Evolutionary conservation across 331 rosid genomes (phyloP).

Genomic region (Malus hybrid): DNA sequence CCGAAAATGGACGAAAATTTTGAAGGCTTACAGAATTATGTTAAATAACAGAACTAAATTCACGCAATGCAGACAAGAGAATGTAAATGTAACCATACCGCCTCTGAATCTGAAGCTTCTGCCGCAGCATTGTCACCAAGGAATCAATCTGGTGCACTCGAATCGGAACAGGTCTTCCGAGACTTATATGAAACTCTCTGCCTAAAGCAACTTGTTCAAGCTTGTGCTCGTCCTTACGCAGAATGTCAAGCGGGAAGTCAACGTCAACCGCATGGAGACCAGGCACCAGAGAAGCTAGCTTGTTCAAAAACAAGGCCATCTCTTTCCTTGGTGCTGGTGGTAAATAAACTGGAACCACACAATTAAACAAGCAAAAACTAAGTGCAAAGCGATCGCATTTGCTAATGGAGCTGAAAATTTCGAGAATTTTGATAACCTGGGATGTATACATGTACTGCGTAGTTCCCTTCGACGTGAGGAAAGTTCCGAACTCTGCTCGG

Average conservation of each 20-base stretch:
- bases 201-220: slow-evolving; percentile 59
- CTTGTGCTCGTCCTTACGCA: slow-evolving; percentile 55
- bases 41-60: not conserved
- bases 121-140: slow-evolving; percentile 66
- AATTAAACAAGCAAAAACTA: not conserved
- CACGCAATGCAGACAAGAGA: not conserved
- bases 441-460: too few species aligned
- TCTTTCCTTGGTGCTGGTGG: slow-evolving; percentile 57
- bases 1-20: not conserved
- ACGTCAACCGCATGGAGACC: slow-evolving; percentile 58
- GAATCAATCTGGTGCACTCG: slow-evolving; percentile 86
- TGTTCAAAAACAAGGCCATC: slow-evolving; percentile 55
- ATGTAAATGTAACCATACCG: slow-evolving; percentile 31
- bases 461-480: too few species aligned
- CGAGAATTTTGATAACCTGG: not conserved
- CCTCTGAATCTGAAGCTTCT: slow-evolving; percentile 67
- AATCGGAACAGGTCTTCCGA: slow-evolving; percentile 85
- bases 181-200: slow-evolving; percentile 77
- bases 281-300: slow-evolving; percentile 46
- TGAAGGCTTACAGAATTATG: not conserved
- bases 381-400: too few species aligned
- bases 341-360: slow-evolving; percentile 45
- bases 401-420: too few species aligned
- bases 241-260: slow-evolving; percentile 49
- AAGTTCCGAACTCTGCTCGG: not conserved